Base-by-base conservation (phyloP, 805 yeast genomes). In the Candida rishiriensis region DNA sequence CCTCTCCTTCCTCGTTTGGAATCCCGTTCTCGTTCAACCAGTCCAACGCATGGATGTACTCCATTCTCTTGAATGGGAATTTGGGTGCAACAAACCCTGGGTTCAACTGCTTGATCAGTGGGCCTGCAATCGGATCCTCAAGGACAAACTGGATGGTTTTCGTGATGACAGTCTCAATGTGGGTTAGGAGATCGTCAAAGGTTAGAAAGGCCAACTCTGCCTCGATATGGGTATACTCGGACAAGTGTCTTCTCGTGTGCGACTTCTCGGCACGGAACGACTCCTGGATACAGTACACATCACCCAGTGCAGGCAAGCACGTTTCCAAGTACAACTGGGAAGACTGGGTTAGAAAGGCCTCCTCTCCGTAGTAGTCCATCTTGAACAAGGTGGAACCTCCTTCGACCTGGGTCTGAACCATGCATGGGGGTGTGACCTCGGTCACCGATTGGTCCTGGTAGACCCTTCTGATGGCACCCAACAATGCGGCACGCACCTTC, bases 341-440 rank as follows among this genome's bases (percentile, higher is more conserved):
- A 9, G 96, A 86, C 72, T 93, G 99, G 15, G 99, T 95, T 61
- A 93, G 75, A 69, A 73, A 93, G 10, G 99, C 98, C 65, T 90
- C 93, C 72, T 93, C 95, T 43, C 97, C 98, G 65, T 93, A 93
- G 74, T 95, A 93, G 66, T 87, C 85, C 72, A 93, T 73, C 60
- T 83, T 81, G 76, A 93, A 93, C 62, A 93, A 75, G 14, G 99
- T 93, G 34, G 97, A 86, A 43, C 99, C 99, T 65, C 99, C 99
- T 72, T 93, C 99, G 48, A 93, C 99, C 74, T 93, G 98, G 34
- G 97, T 90, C 72, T 93, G 99, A 44, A 93, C 99, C 98, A 93
- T 93, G 71, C 98, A 90, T 61, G 99, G 99, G 38, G 99, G 97
- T 34, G 98, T 93, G 48, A 95, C 97, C 75, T 93, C 99, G 29